Conservation (phyloP, 2,329 filamentous ascomycete species). For the Didymella lethalis region DNA sequence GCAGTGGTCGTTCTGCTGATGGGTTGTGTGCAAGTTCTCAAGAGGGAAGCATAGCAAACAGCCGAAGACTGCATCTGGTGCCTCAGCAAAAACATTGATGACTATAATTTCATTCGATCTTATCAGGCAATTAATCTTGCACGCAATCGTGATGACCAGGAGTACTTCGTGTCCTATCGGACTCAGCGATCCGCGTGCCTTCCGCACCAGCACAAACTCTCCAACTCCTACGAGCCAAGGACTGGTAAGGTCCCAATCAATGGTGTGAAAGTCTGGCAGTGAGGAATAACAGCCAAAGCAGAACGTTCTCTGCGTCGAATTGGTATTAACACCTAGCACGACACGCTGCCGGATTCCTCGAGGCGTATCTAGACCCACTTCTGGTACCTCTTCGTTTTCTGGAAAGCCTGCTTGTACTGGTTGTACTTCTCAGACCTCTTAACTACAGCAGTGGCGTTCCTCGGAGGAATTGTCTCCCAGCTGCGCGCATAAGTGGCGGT, state of each 20-base stretch:
- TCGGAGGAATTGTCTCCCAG: constrained; percentile 43
- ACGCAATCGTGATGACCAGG: not conserved
- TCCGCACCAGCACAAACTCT: not conserved
- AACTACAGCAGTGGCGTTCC: constrained; percentile 33
- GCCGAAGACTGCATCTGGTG: not conserved
- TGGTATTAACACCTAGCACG: not conserved
- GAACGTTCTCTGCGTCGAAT: not conserved
- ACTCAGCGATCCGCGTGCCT: not conserved
- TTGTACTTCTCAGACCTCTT: constrained; percentile 33
- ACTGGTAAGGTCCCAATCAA: not conserved
- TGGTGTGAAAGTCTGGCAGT: too few relatives aligned
- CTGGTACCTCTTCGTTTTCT: constrained; percentile 34
- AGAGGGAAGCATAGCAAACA: not conserved
- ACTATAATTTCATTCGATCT: too few relatives aligned
- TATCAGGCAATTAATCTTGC: not conserved
- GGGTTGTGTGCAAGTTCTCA: not conserved
- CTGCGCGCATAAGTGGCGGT: constrained; percentile 47
- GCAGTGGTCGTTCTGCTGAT: not conserved
- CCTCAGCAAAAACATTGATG: not conserved
- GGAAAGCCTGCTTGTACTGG: constrained; percentile 30
- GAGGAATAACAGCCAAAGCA: not conserved
- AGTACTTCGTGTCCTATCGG: not conserved
- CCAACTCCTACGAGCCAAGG: not conserved
- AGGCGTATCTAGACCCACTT: constrained; percentile 25
- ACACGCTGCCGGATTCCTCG: not conserved